Percentiles rank a stretch among this genome's conserved stretches.
phyloP scores from a whole-genome alignment of 192 early-diverging fungal species.

The Endogone sp. region DNA sequence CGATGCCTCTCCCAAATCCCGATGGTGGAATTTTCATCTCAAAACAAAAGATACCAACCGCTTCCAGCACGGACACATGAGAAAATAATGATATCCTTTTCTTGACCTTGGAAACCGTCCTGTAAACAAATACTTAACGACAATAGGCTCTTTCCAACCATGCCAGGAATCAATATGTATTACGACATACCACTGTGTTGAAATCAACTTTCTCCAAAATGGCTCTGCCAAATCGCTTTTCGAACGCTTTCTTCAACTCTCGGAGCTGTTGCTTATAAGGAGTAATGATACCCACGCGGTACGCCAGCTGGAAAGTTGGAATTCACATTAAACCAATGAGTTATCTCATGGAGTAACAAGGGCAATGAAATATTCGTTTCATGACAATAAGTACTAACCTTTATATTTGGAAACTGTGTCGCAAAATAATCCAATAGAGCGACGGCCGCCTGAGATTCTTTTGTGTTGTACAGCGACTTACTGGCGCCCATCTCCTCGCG shows the following conservation, averaged over 20 bases:
- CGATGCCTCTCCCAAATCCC: neutral
- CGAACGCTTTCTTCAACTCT: constrained; percentile 65
- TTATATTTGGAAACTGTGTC: constrained; percentile 44
- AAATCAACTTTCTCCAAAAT: constrained; percentile 78
- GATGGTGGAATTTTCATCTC: constrained; percentile 6
- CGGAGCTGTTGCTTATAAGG: constrained; percentile 87
- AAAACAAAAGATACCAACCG: constrained; percentile 8
- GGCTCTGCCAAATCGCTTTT: constrained; percentile 50
- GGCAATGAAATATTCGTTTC: too few species aligned
- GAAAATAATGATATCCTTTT: constrained; percentile 96
- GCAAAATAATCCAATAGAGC: constrained; percentile 66
- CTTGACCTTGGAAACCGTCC: constrained; percentile 97
- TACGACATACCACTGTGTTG: constrained; percentile 67
- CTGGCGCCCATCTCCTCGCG: constrained; percentile 57
- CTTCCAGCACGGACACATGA: constrained; percentile 81
- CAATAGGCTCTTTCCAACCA: neutral
- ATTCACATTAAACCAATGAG: too few species aligned
- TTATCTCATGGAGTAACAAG: too few species aligned
- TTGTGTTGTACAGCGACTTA: constrained; percentile 71
- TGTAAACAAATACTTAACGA: constrained; percentile 4
- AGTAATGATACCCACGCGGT: constrained; percentile 83
- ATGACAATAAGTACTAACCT: too few species aligned
- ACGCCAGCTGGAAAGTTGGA: constrained; percentile 58
- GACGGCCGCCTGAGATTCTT: constrained; percentile 75
- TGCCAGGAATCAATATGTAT: neutral